Conservation (phyloP, 1,284 basidiomycete species). For the Schizopora paradoxa region DNA sequence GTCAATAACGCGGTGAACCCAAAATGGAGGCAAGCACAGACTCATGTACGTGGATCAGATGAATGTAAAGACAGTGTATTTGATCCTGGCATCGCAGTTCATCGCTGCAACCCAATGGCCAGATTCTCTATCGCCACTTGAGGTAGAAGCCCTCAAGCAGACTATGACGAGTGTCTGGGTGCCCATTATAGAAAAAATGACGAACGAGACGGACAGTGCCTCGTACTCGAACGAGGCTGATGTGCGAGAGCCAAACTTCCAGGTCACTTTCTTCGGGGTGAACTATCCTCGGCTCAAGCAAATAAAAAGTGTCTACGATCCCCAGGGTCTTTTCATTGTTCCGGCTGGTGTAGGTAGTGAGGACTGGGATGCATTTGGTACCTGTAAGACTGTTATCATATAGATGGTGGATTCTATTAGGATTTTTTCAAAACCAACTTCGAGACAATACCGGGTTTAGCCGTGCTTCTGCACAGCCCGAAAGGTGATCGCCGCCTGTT, state of each 20-base stretch:
- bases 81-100: neutral
- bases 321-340: slow-evolving; percentile 4
- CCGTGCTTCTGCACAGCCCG: too few species aligned
- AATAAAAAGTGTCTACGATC: slow-evolving; percentile 5
- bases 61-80: neutral
- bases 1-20: slow-evolving; percentile 10
- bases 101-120: neutral
- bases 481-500: too few species aligned
- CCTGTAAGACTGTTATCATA: too few species aligned
- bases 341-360: slow-evolving; percentile 4
- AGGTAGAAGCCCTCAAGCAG: neutral
- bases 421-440: too few species aligned
- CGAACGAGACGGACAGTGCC: neutral
- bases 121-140: neutral
- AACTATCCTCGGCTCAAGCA: neutral
- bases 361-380: neutral
- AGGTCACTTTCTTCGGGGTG: slow-evolving; percentile 3
- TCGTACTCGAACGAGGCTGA: slow-evolving; percentile 9
- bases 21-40: slow-evolving; percentile 14
- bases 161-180: slow-evolving; percentile 1
- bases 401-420: too few species aligned
- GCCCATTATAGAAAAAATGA: neutral
- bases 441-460: too few species aligned
- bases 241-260: slow-evolving; percentile 8
- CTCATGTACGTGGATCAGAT: slow-evolving; percentile 8